phyloP scores from a whole-genome alignment of 345 rosid species.

The Laguncularia racemosa region DNA sequence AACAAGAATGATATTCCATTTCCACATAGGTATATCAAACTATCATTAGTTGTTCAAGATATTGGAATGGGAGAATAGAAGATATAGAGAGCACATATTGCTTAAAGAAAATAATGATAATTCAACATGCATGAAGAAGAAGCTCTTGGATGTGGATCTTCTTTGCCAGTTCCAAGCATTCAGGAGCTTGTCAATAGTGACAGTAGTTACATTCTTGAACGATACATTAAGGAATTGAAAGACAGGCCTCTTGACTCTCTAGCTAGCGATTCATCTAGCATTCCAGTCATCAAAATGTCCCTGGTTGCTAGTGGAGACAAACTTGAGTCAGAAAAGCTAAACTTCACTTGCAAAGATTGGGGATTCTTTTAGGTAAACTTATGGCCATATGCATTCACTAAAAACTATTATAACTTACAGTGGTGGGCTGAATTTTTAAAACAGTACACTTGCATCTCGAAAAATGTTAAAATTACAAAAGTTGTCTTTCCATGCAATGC shows the following conservation, averaged over 20 bases:
- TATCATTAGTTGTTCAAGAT: too few relatives aligned
- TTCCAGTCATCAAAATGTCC: constrained; percentile 19
- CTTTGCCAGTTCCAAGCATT: constrained; percentile 14
- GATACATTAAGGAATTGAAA: constrained; percentile 9
- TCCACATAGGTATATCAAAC: too few relatives aligned
- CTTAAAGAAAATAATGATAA: too few relatives aligned
- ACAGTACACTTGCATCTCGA: too few relatives aligned
- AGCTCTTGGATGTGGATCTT: constrained; percentile 10
- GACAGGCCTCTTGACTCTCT: constrained; percentile 10
- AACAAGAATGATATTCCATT: neutral
- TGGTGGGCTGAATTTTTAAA: too few relatives aligned
- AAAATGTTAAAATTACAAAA: too few relatives aligned
- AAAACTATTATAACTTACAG: too few relatives aligned
- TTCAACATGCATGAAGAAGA: constrained; percentile 5
- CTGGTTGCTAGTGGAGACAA: constrained; percentile 15
- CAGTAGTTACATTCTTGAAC: constrained; percentile 10
- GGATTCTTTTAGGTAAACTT: constrained; percentile 26
- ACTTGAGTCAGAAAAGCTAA: constrained; percentile 15
- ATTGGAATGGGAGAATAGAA: too few relatives aligned
- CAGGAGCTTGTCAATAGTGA: constrained; percentile 18
- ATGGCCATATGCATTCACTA: too few relatives aligned
- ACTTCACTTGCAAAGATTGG: constrained; percentile 27
- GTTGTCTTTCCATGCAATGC: too few relatives aligned
- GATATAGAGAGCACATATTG: too few relatives aligned
- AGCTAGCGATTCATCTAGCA: constrained; percentile 1